Evolutionary conservation across 345 rosid genomes (phyloP).

Genomic region (Lepidium africanum): DNA sequence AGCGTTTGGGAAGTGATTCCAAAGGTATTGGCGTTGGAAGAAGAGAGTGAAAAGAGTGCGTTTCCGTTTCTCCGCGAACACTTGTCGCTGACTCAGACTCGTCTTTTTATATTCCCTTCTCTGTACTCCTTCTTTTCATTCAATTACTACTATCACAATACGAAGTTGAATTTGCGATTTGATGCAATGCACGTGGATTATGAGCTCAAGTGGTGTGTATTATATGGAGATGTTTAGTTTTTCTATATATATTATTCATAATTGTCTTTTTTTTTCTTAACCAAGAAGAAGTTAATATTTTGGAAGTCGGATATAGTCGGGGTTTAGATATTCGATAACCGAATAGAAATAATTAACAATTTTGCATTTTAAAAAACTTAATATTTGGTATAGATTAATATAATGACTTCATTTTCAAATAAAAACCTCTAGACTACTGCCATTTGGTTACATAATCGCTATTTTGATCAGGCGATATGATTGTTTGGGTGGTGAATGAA

Average conservation of each 20-base stretch:
- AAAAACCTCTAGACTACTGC: too few relatives aligned
- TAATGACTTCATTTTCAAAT: too few relatives aligned
- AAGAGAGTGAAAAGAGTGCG: constrained; percentile 34
- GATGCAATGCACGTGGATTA: constrained; percentile 26
- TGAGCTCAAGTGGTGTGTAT: constrained; percentile 1
- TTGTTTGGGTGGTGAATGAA: background rate
- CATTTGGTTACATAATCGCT: too few relatives aligned
- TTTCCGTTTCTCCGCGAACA: constrained; percentile 96
- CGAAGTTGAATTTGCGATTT: constrained; percentile 15
- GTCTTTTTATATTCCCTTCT: constrained; percentile 1
- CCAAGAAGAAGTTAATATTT: too few relatives aligned
- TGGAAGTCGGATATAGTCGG: too few relatives aligned
- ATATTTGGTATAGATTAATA: too few relatives aligned
- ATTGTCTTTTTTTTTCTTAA: too few relatives aligned
- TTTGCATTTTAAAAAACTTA: too few relatives aligned
- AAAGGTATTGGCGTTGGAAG: constrained; percentile 46
- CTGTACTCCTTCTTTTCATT: background rate
- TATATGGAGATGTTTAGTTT: background rate
- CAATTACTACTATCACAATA: background rate
- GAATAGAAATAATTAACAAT: too few relatives aligned
- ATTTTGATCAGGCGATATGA: too few relatives aligned
- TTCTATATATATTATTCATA: too few relatives aligned
- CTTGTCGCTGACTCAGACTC: constrained; percentile 41
- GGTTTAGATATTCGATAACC: too few relatives aligned
- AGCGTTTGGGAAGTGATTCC: constrained; percentile 45